Conservation (phyloP, 2,329 filamentous ascomycete species). For the Acrocalymma vagum region DNA sequence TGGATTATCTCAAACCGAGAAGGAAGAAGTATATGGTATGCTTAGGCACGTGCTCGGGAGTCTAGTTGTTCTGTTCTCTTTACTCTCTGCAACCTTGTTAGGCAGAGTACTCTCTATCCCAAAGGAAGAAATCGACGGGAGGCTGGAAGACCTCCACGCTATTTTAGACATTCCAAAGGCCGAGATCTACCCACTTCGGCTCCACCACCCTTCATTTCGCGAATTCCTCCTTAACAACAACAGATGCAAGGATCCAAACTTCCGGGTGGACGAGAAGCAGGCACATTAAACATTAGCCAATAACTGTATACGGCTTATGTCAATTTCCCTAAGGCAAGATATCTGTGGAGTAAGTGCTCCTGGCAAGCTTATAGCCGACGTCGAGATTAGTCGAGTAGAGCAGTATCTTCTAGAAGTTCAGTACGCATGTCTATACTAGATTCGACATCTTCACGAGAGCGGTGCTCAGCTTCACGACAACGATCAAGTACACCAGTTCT, state of each 20-base stretch:
- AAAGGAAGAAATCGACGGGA: conserved; percentile 16
- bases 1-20: neutral
- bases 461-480: conserved; percentile 13
- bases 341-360: conserved; percentile 3
- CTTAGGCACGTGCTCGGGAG: too few species aligned
- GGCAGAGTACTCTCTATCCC: neutral
- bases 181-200: conserved; percentile 1
- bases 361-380: neutral
- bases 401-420: conserved; percentile 6
- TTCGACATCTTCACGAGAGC: conserved; percentile 3
- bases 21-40: neutral
- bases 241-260: conserved; percentile 29
- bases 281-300: conserved; percentile 2
- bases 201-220: conserved; percentile 27
- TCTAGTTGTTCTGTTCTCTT: too few species aligned
- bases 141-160: conserved; percentile 32
- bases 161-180: conserved; percentile 28
- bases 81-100: too few species aligned
- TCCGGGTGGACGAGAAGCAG: conserved; percentile 33
- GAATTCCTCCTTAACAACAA: conserved; percentile 27
- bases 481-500: conserved; percentile 39
- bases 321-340: conserved; percentile 4
- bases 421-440: conserved; percentile 9
- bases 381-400: neutral
- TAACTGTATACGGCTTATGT: conserved; percentile 4